Evolutionary conservation across 2,329 filamentous ascomycete species (phyloP), one percentile per base, ranked within the genome.

Genomic region (Sporothrix variecibatus): DNA sequence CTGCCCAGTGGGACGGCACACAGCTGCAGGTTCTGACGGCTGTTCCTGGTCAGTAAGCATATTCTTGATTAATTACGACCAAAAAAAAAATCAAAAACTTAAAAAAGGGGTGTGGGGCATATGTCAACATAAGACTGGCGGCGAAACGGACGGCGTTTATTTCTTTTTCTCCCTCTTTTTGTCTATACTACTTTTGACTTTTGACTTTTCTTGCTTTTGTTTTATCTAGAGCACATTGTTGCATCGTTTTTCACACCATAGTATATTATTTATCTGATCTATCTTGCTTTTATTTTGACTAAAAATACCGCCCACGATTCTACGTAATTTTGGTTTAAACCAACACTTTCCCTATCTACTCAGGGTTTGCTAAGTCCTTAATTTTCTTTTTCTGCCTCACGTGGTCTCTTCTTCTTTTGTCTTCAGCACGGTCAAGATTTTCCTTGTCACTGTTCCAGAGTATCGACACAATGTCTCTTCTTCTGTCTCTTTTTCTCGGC

Each of bases 1-100:
- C 80, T 49, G 80, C 78, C 56, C 78, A 20, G 17, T 77, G 72
- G 73, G 74, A 76, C 64, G 75, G 75, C 67, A 51, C 46, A 11
- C 71, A 60, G 31, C 43, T 76, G 49, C 46, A 68, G 64, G n/a
- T 56, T 31, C 23, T 73, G 60, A 38, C 70, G 34, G 26, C 53
- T 17, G 20, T 70, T 20, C 26, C 72, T 34, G 40, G 65, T 23
- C 53, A 73, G 53, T 73, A 31, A 68, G 17, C 58, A 12, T 2
- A 5, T 5, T n/a, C 20, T 40, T n/a, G n/a, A n/a, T 20, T 11
- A 38, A 2, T 2, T n/a, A 23, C 3, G 23, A 4, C 23, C 0
- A 26, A 12, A 28, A 56, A 28, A 23, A 53, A 11, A 60, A 31
- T 34, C 17, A 23, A 34, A 53, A 23, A 28, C 34, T 40, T 49